Evolutionary conservation across 1,139 yeast species (phyloP).

Genomic region (Wickerhamiella infanticola): DNA sequence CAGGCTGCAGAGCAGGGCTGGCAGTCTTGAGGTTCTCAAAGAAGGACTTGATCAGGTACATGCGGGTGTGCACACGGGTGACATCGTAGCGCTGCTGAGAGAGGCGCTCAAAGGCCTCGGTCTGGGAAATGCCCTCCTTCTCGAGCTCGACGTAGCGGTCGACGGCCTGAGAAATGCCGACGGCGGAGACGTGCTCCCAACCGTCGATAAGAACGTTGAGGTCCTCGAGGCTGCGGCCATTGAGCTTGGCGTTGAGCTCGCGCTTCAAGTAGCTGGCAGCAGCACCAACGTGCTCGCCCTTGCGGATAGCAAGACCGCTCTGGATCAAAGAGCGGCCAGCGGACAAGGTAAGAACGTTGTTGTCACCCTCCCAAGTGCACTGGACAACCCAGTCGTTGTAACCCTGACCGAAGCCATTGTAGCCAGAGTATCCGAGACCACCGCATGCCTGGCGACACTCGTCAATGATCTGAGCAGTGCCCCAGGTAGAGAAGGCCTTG

Average conservation of each 20-base stretch:
- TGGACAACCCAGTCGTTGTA: constrained; percentile 89
- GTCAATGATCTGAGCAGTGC: constrained; percentile 61
- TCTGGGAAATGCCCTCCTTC: constrained; percentile 6
- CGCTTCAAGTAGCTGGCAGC: constrained; percentile 21
- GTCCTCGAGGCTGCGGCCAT: constrained; percentile 21
- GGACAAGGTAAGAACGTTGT: constrained; percentile 68
- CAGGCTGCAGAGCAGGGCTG: constrained; percentile 20
- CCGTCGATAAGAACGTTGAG: constrained; percentile 24
- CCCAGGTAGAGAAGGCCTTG: constrained; percentile 85
- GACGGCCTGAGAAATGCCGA: constrained; percentile 25
- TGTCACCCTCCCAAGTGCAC: constrained; percentile 97
- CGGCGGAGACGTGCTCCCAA: constrained; percentile 29
- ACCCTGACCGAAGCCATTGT: constrained; percentile 80
- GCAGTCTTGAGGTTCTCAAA: constrained; percentile 20
- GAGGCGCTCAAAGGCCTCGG: constrained; percentile 26
- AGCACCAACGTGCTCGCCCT: constrained; percentile 21
- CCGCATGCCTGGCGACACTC: constrained; percentile 94
- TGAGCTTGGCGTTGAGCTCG: constrained; percentile 5
- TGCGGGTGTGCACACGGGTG: constrained; percentile 29
- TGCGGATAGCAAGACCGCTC: constrained; percentile 19
- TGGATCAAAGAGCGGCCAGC: constrained; percentile 41
- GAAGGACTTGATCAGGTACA: constrained; percentile 25
- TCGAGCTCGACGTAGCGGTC: constrained; percentile 7
- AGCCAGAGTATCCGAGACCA: constrained; percentile 88
- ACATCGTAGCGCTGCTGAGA: constrained; percentile 29